Evolutionary conservation across 331 rosid genomes (phyloP).

Genomic region (Quercus lobata): DNA sequence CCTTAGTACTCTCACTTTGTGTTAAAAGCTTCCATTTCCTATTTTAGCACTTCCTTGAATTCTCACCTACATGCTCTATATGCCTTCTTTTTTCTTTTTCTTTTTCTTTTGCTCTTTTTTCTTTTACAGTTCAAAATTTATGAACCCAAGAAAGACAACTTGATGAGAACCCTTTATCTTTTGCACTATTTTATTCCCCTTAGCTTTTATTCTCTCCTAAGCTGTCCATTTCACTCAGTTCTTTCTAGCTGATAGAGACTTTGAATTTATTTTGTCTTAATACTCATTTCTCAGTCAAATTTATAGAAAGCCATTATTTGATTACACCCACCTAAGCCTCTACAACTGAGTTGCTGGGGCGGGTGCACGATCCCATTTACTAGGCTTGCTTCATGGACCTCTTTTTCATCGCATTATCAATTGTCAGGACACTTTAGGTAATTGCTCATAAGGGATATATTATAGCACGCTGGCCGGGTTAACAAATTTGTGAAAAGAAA

Average conservation of each 20-base stretch:
- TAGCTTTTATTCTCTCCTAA: neutral
- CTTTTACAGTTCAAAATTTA: neutral
- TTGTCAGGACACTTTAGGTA: neutral
- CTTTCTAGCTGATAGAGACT: neutral
- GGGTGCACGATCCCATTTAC: neutral
- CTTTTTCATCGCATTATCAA: neutral
- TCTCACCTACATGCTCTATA: conserved; percentile 14
- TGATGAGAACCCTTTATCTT: conserved; percentile 10
- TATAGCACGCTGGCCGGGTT: too few species aligned
- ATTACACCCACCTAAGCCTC: conserved; percentile 21
- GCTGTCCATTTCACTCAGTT: too few species aligned
- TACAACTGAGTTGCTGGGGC: neutral
- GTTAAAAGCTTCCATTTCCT: conserved; percentile 18
- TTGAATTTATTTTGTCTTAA: conserved; percentile 4
- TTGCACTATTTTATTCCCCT: conserved; percentile 10
- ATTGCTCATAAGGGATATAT: too few species aligned
- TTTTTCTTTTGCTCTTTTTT: conserved; percentile 1
- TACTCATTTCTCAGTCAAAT: neutral
- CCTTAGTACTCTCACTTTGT: conserved; percentile 4
- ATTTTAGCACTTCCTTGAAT: too few species aligned
- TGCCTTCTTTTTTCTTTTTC: neutral
- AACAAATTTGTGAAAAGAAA: too few species aligned
- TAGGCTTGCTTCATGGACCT: neutral
- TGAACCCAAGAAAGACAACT: conserved; percentile 45
- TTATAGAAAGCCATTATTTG: conserved; percentile 24